Evolutionary conservation across 208 protist genomes (phyloP), one percentile per base, ranked within the genome.

Genomic region (Acanthamoeba triangularis): DNA sequence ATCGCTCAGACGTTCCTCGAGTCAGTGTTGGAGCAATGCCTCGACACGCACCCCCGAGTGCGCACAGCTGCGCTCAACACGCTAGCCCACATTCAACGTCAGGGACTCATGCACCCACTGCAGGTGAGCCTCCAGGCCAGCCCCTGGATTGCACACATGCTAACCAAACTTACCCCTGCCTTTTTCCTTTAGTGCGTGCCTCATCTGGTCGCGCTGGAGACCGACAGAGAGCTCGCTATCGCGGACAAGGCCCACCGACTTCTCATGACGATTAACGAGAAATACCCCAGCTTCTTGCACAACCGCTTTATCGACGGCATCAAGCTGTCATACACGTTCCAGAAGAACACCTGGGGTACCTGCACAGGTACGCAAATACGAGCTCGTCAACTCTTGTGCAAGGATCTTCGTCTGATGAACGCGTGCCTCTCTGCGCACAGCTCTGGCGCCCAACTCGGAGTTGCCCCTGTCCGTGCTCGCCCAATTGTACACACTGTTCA

Each of bases 291-390:
- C 33, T 94, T 94, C 52, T 30, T 94, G 13, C 69, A 76, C n/a
- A 94, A 94, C n/a, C 90, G 90, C 18, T 94, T 94, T n/a, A 84
- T 94, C 28, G 67, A 94, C 30, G 90, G 90, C 67, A 94, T 94
- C 69, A 84, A 94, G 69, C 65, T 94, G 14, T 94, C 90, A 1
- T 94, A 84, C 90, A 65, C 47, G 25, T 94, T 84, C 52, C 90
- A 94, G 67, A 76, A 84, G 44, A 59, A 78, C 18, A 56, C 35
- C 30, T 94, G 87, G 87, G 87, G 63, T n/a, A 13, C n/a, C 28
- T 59, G 90, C 41, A 20, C 10, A 20, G 69, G 90, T 94, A 52
- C 41, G 63, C 41, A 56, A 20, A 44, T 54, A 33, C 0, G 18
- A 11, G 47, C 80, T 20, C 25, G 7, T n/a, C 63, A 13, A 69